Base-by-base conservation (phyloP, 2,329 filamentous ascomycete genomes). In the Leptographium procerum region DNA sequence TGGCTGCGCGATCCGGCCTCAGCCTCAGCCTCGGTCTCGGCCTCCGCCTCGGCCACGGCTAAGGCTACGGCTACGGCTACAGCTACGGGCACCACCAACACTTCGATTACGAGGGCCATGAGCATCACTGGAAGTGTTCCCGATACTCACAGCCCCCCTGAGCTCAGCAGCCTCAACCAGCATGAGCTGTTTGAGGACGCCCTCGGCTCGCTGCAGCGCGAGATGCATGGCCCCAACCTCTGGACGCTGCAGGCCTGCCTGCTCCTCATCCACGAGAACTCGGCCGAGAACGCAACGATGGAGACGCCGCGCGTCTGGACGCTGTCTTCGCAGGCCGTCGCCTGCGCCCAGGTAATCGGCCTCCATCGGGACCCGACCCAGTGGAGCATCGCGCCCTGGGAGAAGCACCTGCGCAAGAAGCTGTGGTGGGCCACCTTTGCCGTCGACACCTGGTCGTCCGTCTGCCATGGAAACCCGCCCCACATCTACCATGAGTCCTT, bases 281-380 rank as follows among this genome's bases (percentile, higher is more conserved):
- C 76, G 0, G 73, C 75, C 1, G 70, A 70, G 14, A 75, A 73
- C 22, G 75, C 73, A 33, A 76, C 73, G 14, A 74, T 76, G 4
- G 75, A 77, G 62, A 76, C 73, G 7, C 76, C 75, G 0, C 70
- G 70, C 22, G 73, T 72, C 1, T 77, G 75, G 74, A 71, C 71
- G 1, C 65, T 75, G 51, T 69, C 74, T 0, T 70, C 73, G 4
- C 75, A 76, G 61, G 71, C 72, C 3, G 72, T 72, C 0, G 71
- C 75, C 0, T 72, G 70, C 57, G 75, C 75, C 0, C 75, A 77
- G 57, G 75, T 75, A 63, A 70, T 75, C 16, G 75, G 75, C 6
- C 68, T 77, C 4, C 75, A 78, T 45, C 72, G 71, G 53, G 74
- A 77, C 22, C 70, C 74, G 0, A 64, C 65, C 3, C 59, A 65